These are phyloP conservation scores for Daldinia sp. DNA, from an alignment of 2,329 filamentous ascomycete species.

Conservation along the genomic window DNA sequence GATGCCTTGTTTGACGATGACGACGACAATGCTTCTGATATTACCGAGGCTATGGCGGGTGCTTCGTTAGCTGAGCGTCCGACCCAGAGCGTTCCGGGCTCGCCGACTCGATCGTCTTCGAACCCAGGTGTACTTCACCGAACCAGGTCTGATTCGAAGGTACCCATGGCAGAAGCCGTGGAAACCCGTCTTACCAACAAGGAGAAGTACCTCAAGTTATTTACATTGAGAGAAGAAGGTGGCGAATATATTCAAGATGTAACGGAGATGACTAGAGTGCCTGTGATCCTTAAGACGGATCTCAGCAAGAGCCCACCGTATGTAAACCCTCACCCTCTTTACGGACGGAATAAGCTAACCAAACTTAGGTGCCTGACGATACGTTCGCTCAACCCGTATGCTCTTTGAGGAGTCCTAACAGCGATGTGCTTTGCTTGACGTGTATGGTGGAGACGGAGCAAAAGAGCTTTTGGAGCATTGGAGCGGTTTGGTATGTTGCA, in stretches of 20 bases:
- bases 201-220: slow-evolving; percentile 93
- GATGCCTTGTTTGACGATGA: slow-evolving; percentile 97
- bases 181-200: slow-evolving; percentile 88
- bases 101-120: slow-evolving; percentile 79
- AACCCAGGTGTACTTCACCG: slow-evolving; percentile 77
- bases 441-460: slow-evolving; percentile 19
- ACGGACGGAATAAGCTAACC: slow-evolving; percentile 48
- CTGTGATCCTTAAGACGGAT: slow-evolving; percentile 98
- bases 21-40: slow-evolving; percentile 84
- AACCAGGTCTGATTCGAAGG: slow-evolving; percentile 93
- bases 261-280: slow-evolving; percentile 95
- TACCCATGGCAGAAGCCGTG: slow-evolving; percentile 75
- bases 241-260: slow-evolving; percentile 99
- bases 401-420: slow-evolving; percentile 46
- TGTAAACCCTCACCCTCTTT: slow-evolving; percentile 57
- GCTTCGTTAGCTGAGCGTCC: slow-evolving; percentile 89
- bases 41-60: slow-evolving; percentile 90
- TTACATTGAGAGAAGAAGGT: slow-evolving; percentile 88
- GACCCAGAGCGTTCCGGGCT: slow-evolving; percentile 94
- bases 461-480: slow-evolving; percentile 9
- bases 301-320: slow-evolving; percentile 99
- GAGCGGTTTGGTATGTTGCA: slow-evolving; percentile 22
- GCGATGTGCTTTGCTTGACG: slow-evolving; percentile 14
- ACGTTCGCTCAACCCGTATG: slow-evolving; percentile 72
- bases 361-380: slow-evolving; percentile 68